A percentile compares a stretch with the other conserved stretches of the same genome.
These are phyloP conservation scores for Exophiala sp. DNA, from an alignment of 2,329 filamentous ascomycete genomes.

Conservation along the genomic window DNA sequence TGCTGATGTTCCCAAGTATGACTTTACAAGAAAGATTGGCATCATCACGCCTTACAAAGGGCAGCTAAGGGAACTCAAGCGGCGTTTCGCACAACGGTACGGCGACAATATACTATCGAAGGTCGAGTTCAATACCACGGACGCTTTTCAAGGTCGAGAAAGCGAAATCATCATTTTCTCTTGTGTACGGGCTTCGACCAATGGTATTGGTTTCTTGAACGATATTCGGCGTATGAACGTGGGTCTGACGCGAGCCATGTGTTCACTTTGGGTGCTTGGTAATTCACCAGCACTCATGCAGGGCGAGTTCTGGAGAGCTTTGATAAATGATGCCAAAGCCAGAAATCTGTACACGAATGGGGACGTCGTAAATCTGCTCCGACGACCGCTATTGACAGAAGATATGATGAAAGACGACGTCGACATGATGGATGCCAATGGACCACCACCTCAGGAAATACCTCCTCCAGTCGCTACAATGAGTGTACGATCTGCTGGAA, in stretches of 20 bases:
- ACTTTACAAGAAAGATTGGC: slow-evolving; percentile 80
- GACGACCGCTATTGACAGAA: slow-evolving; percentile 48
- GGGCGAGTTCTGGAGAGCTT: slow-evolving; percentile 83
- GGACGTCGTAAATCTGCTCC: slow-evolving; percentile 55
- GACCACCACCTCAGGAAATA: neutral
- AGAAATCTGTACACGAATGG: slow-evolving; percentile 75
- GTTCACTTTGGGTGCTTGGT: slow-evolving; percentile 91
- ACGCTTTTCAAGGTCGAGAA: slow-evolving; percentile 95
- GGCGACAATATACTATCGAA: slow-evolving; percentile 70
- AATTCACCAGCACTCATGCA: slow-evolving; percentile 82
- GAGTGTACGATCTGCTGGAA: too few relatives aligned
- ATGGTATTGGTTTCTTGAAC: slow-evolving; percentile 94
- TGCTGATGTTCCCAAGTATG: slow-evolving; percentile 64
- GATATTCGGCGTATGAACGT: slow-evolving; percentile 99
- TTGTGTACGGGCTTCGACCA: slow-evolving; percentile 88
- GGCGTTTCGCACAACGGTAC: slow-evolving; percentile 68
- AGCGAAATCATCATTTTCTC: slow-evolving; percentile 99
- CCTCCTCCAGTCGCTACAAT: neutral
- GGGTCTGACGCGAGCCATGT: slow-evolving; percentile 92
- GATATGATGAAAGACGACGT: slow-evolving; percentile 41
- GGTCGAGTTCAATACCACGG: slow-evolving; percentile 98
- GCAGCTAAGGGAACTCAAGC: slow-evolving; percentile 75
- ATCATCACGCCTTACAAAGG: slow-evolving; percentile 99
- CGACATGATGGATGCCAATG: slow-evolving; percentile 39
- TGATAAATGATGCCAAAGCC: slow-evolving; percentile 75